Evolutionary conservation across 192 early-diverging fungal genomes (phyloP).

Genomic region (Chytriomyces sp.): DNA sequence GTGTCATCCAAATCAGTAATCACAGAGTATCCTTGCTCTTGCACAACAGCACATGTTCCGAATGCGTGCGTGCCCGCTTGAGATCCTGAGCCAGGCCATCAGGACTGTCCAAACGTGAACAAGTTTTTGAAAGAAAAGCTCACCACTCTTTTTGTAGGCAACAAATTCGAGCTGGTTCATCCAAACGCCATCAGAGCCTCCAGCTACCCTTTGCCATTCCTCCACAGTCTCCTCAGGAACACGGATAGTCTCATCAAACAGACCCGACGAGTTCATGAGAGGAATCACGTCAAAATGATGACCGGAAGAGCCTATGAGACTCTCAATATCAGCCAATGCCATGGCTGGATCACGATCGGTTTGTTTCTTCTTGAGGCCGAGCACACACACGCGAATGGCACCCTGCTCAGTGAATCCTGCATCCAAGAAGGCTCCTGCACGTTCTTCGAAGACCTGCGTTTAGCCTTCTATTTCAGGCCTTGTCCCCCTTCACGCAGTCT

Average conservation of each 20-base stretch:
- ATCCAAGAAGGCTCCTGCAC: constrained; percentile 37
- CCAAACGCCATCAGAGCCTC: constrained; percentile 7
- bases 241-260: constrained; percentile 43
- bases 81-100: constrained; percentile 6
- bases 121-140: neutral
- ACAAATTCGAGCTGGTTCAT: constrained; percentile 37
- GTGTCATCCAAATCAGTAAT: constrained; percentile 88
- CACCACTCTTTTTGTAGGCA: constrained; percentile 30
- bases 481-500: too few relatives aligned
- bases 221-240: constrained; percentile 34
- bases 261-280: constrained; percentile 24
- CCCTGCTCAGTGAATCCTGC: constrained; percentile 8
- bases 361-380: constrained; percentile 44
- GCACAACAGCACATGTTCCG: constrained; percentile 63
- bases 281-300: constrained; percentile 4
- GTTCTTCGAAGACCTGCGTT: constrained; percentile 41
- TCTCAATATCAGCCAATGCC: neutral
- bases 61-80: constrained; percentile 36
- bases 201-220: constrained; percentile 40
- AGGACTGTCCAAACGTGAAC: neutral
- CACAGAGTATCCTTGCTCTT: constrained; percentile 71
- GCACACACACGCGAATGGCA: constrained; percentile 45
- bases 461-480: too few relatives aligned
- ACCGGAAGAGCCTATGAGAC: neutral
- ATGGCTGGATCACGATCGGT: constrained; percentile 37